Conservation (phyloP, 495 filamentous ascomycete genomes). For the Astrocystis sublimbata region DNA sequence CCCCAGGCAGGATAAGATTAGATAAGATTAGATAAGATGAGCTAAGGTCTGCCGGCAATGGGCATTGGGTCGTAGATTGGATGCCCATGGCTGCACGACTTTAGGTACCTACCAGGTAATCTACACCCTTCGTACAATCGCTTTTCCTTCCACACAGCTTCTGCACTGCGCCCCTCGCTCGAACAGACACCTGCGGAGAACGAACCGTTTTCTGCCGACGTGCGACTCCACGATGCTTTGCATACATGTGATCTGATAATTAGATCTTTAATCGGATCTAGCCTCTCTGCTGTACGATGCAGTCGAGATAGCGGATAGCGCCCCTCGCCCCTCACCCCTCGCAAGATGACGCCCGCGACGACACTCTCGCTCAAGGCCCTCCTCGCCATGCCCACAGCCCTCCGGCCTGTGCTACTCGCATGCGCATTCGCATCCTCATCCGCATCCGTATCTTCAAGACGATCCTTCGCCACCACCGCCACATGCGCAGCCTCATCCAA, state of each 20-base stretch:
- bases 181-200: not conserved
- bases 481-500: conserved; percentile 7
- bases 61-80: not conserved
- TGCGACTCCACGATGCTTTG: too few relatives aligned
- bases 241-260: too few relatives aligned
- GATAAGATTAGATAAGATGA: conserved; percentile 12
- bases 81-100: too few relatives aligned
- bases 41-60: not conserved
- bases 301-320: not conserved
- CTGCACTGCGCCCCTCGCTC: too few relatives aligned
- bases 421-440: conserved; percentile 2
- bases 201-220: conserved; percentile 19
- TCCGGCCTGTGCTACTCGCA: conserved; percentile 23
- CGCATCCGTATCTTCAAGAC: conserved; percentile 10
- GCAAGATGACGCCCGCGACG: conserved; percentile 6
- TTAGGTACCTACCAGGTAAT: too few relatives aligned
- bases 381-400: conserved; percentile 28
- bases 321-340: too few relatives aligned
- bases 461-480: conserved; percentile 4
- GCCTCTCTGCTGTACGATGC: too few relatives aligned
- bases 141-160: too few relatives aligned
- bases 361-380: conserved; percentile 19
- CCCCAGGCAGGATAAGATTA: not conserved
- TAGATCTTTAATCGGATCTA: too few relatives aligned
- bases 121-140: too few relatives aligned